Base-by-base conservation (phyloP, 352 stramenopile species). In the Albugo laibachii region DNA sequence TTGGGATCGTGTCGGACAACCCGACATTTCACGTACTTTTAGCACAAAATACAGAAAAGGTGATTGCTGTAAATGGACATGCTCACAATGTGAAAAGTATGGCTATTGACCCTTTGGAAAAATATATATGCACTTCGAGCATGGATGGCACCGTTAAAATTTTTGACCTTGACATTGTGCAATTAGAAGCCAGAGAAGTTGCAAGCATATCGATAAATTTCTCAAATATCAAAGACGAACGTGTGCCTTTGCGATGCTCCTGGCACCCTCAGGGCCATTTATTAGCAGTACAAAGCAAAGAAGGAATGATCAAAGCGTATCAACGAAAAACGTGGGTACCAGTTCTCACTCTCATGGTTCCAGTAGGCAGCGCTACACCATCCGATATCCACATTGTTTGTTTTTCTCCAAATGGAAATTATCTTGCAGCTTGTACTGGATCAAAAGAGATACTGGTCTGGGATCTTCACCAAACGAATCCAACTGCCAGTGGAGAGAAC, bases 331-430 rank as follows among this genome's bases (percentile, higher is more conserved):
- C 50, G 2, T 91, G 77, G 74, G 51, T 54, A 18, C 69, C 56
- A 15, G 51, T 48, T 11, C 41, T 51, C 1, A 63, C 61, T 37
- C 38, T 91, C 11, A 52, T 69, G 53, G 53, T 91, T 11, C 77
- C 77, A 1, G 61, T 77, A 16, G 65, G 63, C 39, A 68, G 61
- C 20, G 81, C 66, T 38, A 76, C 58, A 13, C 56, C 49, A 41
- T 55, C 74, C 5, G 69, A 86, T 54, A 54, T 87, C 24, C 79
- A 84, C 43, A 62, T 82, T 24, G 16, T 87, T 16, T 63, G 56
- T 12, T 87, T 91, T 52, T 91, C 77, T 10, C 69, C 74, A 0
- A 87, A 91, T 50, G 77, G 77, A n/a, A 51, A 63, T 35, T 85
- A 87, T 45, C 52, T 91, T 15, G 69, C 68, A 0, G 77, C 65